Evolutionary conservation across 192 early-diverging fungal species (phyloP), one percentile per base, ranked within the genome.

Genomic region (Radiomyces spectabilis): DNA sequence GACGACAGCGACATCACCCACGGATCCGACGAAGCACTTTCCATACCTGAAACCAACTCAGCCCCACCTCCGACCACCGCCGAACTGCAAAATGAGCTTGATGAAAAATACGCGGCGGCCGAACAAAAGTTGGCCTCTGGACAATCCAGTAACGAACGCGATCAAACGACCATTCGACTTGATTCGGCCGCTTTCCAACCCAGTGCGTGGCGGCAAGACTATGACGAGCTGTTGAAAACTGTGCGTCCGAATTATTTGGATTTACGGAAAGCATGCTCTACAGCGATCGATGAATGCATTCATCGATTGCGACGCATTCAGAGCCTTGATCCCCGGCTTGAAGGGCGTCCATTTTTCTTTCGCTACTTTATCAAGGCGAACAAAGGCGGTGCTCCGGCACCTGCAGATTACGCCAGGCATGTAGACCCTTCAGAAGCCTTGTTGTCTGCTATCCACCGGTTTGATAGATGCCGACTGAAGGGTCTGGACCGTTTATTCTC

Each of bases 301-400:
- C 52, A 58, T 19, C 32, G 51, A 21, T 31, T 65, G 5, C 34
- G 42, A 25, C 42, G 51, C 21, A 32, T 58, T 2, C 55, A 57
- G 39, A 16, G 29, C 7, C 22, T 54, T 39, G 63, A 65, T 41
- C 63, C 57, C 22, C 40, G 63, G 12, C 54, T 34, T 29, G 33
- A 59, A 46, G 45, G 59, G 29, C 53, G 43, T 22, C 63, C 63
- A 1, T 59, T 31, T 26, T 34, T 65, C 19, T 57, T 48, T 31
- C 27, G 44, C 15, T 47, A 50, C 6, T 26, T 54, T 4, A 33
- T 42, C 16, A 34, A 32, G n/a, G 24, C 0, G 2, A 41, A 38
- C 6, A 26, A 45, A 5, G 34, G 27, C 19, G 25, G 15, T 35
- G 33, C 51, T 25, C 5, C 16, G 16, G 25, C 16, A 4, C 9